Evolutionary conservation across 441 rosid genomes (phyloP), one percentile per base, ranked within the genome.

Genomic region (Populus hybrid): DNA sequence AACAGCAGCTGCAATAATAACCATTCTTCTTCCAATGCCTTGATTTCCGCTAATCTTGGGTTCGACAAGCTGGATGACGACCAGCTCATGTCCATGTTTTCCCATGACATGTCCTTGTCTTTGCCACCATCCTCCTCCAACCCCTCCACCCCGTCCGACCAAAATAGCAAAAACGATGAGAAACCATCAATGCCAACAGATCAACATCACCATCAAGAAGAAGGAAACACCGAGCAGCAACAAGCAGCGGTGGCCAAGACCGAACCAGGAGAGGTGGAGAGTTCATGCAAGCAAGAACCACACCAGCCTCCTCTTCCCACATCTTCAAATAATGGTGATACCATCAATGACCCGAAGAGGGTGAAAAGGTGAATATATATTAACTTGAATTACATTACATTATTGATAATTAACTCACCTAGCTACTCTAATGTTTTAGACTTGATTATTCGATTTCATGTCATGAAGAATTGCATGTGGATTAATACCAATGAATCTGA

Each of bases 71-170:
- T 91, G 6, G 95, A 91, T 38, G 92, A 87, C 26, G 91, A 89
- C 28, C 93, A 91, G 79, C 81, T 91, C 80, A 69, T 88, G 86
- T 89, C 95, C 32, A 89, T 91, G 88, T 89, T 91, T 83, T 74
- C 89, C 42, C 85, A 87, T 50, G 90, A 84, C 40, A 80, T 77
- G 12, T 81, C 85, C 73, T 81, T 83, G 57, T 57, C 75, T 2
- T 24, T 72, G 40, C 24, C 81, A 3, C 76, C 80, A 10, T 77
- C 88, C 0, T 79, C 85, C 4, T 80, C 90, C 2, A 79, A 89
- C 35, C 85, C 92, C 11, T 87, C 92, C 11, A 79, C 89, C 20
- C 87, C 89, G 34, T 87, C 91, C 3, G 91, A 88, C 75, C 89
- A 88, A 46, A 86, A 87, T 72, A 88, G 93, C 79, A 80, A 83